Conservation (phyloP, 2,329 filamentous ascomycete genomes). For the Venturia oleaginea region DNA sequence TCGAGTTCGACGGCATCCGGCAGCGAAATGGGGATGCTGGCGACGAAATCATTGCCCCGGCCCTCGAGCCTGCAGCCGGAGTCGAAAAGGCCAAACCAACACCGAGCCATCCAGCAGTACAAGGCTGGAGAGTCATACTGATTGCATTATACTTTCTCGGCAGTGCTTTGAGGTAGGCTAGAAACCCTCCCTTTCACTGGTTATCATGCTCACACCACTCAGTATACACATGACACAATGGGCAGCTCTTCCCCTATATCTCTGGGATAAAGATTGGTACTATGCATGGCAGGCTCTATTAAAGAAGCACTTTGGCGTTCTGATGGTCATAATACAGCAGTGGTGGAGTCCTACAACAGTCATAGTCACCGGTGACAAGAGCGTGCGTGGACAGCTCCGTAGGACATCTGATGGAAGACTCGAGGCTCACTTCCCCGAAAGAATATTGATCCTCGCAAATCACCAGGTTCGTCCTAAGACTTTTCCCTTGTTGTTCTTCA, state of each 20-base stretch:
- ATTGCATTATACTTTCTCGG: constrained; percentile 39
- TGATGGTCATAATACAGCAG: constrained; percentile 70
- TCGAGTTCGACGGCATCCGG: constrained; percentile 1
- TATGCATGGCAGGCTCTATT: constrained; percentile 79
- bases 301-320: constrained; percentile 73
- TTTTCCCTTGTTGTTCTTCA: constrained; percentile 15
- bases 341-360: constrained; percentile 77
- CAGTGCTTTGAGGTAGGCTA: constrained; percentile 30
- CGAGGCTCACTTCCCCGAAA: constrained; percentile 68
- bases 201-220: constrained; percentile 5
- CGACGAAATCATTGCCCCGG: neutral
- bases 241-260: constrained; percentile 64
- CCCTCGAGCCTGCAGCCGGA: neutral
- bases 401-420: constrained; percentile 61
- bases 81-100: neutral
- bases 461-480: constrained; percentile 49
- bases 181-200: neutral
- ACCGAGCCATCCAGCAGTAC: constrained; percentile 1
- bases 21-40: neutral
- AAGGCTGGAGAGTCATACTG: constrained; percentile 31
- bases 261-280: constrained; percentile 63
- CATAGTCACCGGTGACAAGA: constrained; percentile 72
- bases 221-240: constrained; percentile 57
- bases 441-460: constrained; percentile 74
- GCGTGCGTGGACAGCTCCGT: constrained; percentile 64